Evolutionary conservation across 257 asterid genomes (phyloP), one percentile per base, ranked within the genome.

Genomic region (Handroanthus guayacan): DNA sequence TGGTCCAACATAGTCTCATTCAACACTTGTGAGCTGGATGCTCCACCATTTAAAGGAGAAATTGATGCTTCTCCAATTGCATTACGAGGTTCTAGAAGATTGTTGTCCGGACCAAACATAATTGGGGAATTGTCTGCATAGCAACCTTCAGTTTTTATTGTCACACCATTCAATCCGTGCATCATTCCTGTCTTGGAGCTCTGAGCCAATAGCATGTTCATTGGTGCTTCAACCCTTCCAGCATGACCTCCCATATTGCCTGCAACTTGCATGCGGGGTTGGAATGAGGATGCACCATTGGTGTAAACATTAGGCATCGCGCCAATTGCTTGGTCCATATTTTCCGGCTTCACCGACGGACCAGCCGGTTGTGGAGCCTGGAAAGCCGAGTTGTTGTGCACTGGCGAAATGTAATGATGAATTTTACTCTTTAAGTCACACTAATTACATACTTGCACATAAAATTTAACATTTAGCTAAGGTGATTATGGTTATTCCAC

Each of bases 41-140:
- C 91, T 9, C 82, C 89, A 63, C 88, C 86, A 74, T 78, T 78
- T 78, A 86, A 88, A 39, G 89, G 86, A 81, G 97, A 82, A 70
- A 78, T 72, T 12, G 89, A 80, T 18, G 82, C 80, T 67, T 82
- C 92, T 17, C 84, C 86, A 12, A 84, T 73, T 44, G 78, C 75
- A 80, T 80, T 79, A 62, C 75, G 91, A 77, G 86, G 67, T 80
- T 90, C 91, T 7, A 83, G 44, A 52, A 79, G 77, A 76, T 75
- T 87, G 75, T 63, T 84, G 70, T 85, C 88, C 18, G 74, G 43
- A 74, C 88, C 87, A 80, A 86, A 87, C 80, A 82, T 65, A 57
- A 78, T 83, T 1, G 84, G 67, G 39, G 87, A 62, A 77, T 83
- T 84, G 18, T 86, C 84, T 18, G 82, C 78, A 79, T 86, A 86